phyloP scores from a whole-genome alignment of 1,284 basidiomycete genomes.

The Ustanciosporium gigantosporum region DNA sequence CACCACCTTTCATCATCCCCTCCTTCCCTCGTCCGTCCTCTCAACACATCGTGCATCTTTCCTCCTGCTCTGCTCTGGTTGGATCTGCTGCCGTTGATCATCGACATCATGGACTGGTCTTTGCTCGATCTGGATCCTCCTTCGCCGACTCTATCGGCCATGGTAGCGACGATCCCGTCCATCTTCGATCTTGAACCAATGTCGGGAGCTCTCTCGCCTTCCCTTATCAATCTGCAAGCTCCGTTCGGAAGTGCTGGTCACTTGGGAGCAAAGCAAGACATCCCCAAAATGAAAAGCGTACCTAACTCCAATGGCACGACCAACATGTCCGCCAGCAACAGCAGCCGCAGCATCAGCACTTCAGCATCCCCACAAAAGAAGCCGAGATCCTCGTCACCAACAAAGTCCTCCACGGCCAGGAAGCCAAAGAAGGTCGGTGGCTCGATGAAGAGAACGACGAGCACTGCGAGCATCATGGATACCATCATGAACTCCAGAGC shows the following conservation, averaged over 20 bases:
- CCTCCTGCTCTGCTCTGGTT: background rate
- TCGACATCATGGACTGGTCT: constrained; percentile 10
- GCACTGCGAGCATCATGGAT: constrained; percentile 40
- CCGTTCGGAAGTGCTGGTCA: constrained; percentile 36
- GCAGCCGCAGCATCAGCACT: background rate
- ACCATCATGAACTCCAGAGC: constrained; percentile 37
- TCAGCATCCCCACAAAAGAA: constrained; percentile 21
- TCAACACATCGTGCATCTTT: background rate
- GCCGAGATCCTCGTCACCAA: constrained; percentile 19
- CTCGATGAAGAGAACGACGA: constrained; percentile 25
- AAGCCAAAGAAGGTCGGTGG: constrained; percentile 6
- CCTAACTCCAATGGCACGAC: too few relatives aligned
- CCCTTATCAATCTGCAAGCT: constrained; percentile 33
- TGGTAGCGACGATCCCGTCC: background rate
- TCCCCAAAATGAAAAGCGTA: background rate
- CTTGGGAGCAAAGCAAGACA: constrained; percentile 6
- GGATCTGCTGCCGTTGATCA: constrained; percentile 1
- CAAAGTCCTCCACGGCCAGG: constrained; percentile 2
- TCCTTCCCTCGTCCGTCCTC: too few relatives aligned
- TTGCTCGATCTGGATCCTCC: constrained; percentile 9
- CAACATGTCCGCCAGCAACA: too few relatives aligned
- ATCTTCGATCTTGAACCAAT: constrained; percentile 12
- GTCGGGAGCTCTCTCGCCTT: constrained; percentile 35
- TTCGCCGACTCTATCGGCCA: constrained; percentile 10
- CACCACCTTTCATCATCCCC: background rate